Evolutionary conservation across 2,329 filamentous ascomycete genomes (phyloP).

Genomic region (Ceratocystis albifundus): DNA sequence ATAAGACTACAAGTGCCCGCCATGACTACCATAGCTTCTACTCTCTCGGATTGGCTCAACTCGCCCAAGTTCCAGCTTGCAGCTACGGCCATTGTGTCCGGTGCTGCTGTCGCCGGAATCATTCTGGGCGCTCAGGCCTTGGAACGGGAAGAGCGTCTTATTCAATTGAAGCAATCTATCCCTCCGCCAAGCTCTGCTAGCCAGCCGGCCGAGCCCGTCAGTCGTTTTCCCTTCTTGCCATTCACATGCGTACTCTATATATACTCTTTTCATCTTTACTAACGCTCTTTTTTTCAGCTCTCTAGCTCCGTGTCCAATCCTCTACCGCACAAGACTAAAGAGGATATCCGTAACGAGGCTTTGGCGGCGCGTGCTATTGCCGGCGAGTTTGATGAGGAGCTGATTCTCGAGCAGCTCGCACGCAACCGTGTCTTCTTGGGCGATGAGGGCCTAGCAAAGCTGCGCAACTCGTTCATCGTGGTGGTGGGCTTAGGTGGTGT

Average conservation of each 20-base stretch:
- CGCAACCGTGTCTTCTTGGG: constrained; percentile 86
- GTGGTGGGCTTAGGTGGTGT: constrained; percentile 91
- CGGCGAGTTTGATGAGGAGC: constrained; percentile 59
- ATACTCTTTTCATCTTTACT: neutral
- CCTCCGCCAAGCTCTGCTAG: constrained; percentile 31
- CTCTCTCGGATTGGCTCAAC: constrained; percentile 23
- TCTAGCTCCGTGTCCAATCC: constrained; percentile 49
- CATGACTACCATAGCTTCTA: constrained; percentile 22
- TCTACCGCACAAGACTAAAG: constrained; percentile 40
- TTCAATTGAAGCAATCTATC: constrained; percentile 50
- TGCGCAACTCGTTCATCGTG: constrained; percentile 73
- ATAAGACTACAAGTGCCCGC: neutral
- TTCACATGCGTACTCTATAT: neutral
- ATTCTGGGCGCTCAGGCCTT: constrained; percentile 52
- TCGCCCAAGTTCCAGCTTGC: constrained; percentile 50
- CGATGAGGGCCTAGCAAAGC: constrained; percentile 64
- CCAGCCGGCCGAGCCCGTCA: constrained; percentile 22
- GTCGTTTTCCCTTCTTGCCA: neutral
- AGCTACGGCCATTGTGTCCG: constrained; percentile 57
- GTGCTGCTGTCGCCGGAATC: constrained; percentile 47
- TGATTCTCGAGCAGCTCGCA: constrained; percentile 88
- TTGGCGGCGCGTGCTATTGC: constrained; percentile 49
- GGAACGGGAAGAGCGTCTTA: constrained; percentile 43
- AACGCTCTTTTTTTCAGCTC: constrained; percentile 35
- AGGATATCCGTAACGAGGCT: constrained; percentile 48